Evolutionary conservation across 441 rosid genomes (phyloP).

Genomic region (Croton setiger): DNA sequence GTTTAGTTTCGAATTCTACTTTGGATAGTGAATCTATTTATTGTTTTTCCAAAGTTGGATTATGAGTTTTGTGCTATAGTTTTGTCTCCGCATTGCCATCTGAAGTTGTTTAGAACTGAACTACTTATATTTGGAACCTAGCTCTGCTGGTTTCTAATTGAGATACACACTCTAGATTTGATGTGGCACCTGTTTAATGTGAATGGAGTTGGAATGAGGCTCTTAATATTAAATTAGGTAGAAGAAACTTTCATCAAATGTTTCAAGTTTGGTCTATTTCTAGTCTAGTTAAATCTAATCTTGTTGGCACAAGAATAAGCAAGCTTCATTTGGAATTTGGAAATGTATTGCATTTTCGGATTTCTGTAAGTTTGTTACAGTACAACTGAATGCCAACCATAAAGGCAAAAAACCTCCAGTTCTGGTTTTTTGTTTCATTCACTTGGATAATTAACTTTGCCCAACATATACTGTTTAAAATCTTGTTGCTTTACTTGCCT

Average conservation of each 20-base stretch:
- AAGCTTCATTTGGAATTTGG: no score
- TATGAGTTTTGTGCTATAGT: background rate
- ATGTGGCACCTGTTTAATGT: background rate
- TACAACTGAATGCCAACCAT: background rate
- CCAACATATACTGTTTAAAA: background rate
- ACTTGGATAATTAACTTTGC: background rate
- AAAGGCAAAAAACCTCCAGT: background rate
- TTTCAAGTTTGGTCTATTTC: no score
- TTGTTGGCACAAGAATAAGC: no score
- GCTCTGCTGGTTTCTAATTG: background rate
- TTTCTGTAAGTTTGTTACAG: background rate
- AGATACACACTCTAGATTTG: background rate
- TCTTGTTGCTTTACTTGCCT: conserved; percentile 17
- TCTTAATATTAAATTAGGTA: no score
- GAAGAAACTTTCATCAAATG: no score
- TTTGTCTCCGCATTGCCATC: background rate
- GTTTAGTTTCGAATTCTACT: background rate
- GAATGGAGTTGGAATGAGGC: background rate
- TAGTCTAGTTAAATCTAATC: no score
- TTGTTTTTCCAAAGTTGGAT: background rate
- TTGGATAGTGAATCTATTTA: background rate
- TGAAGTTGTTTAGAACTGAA: background rate
- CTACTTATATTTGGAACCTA: background rate
- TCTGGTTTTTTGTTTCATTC: background rate
- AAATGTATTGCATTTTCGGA: no score